Evolutionary conservation across 352 stramenopile genomes (phyloP).

Genomic region (Phytophthora citrophthora): DNA sequence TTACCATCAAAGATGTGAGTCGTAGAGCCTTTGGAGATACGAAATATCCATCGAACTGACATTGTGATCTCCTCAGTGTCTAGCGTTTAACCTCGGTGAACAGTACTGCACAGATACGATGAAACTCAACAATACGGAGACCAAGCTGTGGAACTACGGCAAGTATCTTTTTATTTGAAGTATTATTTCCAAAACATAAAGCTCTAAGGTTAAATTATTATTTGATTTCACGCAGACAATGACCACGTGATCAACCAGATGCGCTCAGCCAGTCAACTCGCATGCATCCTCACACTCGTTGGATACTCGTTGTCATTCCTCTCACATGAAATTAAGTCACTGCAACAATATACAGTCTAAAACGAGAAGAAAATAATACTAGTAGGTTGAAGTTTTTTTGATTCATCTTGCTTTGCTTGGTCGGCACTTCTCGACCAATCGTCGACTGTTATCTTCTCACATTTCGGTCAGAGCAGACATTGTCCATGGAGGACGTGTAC

Average conservation of each 20-base stretch:
- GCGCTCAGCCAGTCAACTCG: conserved; percentile 49
- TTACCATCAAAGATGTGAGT: conserved; percentile 47
- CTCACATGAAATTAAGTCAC: conserved; percentile 39
- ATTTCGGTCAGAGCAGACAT: conserved; percentile 16
- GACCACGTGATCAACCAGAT: conserved; percentile 41
- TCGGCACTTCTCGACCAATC: conserved; percentile 19
- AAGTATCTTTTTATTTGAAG: neutral
- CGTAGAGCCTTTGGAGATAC: neutral
- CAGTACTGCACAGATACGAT: conserved; percentile 69
- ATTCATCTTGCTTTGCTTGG: conserved; percentile 2
- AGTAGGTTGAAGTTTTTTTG: too few species aligned
- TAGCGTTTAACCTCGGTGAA: conserved; percentile 44
- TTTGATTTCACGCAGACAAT: conserved; percentile 17
- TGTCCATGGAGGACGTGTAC: conserved; percentile 10
- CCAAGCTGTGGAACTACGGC: conserved; percentile 77
- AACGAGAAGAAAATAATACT: too few species aligned
- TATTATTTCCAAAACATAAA: neutral
- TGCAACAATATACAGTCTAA: conserved; percentile 9
- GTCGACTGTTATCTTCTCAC: conserved; percentile 9
- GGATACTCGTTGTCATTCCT: conserved; percentile 54
- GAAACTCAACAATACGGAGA: conserved; percentile 45
- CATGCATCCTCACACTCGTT: conserved; percentile 39
- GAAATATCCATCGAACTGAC: neutral
- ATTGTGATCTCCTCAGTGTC: conserved; percentile 31
- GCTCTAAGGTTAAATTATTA: too few species aligned